Base-by-base conservation (phyloP, 495 filamentous ascomycete species). In the Podospora tetraspora region DNA sequence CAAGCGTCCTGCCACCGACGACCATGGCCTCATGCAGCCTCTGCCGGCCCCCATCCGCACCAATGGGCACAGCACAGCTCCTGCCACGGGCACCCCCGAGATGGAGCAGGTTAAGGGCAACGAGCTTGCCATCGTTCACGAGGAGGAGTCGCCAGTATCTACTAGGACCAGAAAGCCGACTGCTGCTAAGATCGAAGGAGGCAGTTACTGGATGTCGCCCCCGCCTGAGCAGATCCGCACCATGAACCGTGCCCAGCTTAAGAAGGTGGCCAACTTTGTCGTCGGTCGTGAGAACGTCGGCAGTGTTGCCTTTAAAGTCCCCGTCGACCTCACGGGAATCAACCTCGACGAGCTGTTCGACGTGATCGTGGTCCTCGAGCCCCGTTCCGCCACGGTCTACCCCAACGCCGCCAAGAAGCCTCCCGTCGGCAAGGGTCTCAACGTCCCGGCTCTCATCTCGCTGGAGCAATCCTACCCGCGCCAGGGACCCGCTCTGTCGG, bases 401-500 rank as follows among this genome's bases (percentile, higher is more conserved):
- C 88, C 91, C 10, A 87, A 90, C 43, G 80, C 85, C 34, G 79
- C 83, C 1, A 85, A 86, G 71, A 98, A 97, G 80, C 92, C 95
- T 22, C 82, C 88, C 3, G 83, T 86, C 64, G 96, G 96, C 61
- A 90, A 91, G 72, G 94, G 92, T 8, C 84, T 99, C 68, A 99
- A 99, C 72, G 91, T 97, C 5, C 94, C 93, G 1, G 91, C 95
- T 0, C 86, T 87, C 7, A 91, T 99, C 63, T 85, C 84, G 19
- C 85, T 99, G 12, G 89, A 94, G 76, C 92, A 97, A 72, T 96
- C 94, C 3, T 97, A 91, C 87, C 95, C 95, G 11, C 88, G 94
- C 61, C 84, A 87, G 57, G 73, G 82, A 68, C 62, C 32, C 29
- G 27, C 59, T 0, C 70, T 71, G 32, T 75, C 70, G 22, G 74